These are phyloP conservation scores for Pouteria glomerata DNA, from an alignment of 148 eudicot genomes.

Conservation along the genomic window DNA sequence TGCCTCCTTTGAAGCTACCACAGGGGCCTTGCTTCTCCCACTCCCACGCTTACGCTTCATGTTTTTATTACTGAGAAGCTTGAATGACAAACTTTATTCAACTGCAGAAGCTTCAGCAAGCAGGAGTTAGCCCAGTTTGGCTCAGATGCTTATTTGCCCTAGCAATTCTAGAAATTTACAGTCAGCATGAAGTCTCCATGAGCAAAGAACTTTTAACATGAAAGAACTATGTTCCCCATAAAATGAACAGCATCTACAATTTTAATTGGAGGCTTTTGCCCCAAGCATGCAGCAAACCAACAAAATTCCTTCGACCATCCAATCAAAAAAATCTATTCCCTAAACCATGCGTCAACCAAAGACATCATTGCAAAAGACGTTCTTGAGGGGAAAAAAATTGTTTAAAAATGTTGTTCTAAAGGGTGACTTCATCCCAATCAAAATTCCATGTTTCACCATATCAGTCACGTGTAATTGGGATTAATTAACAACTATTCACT, in stretches of 20 bases:
- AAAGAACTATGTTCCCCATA: neutral
- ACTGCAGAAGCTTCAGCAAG: conserved; percentile 9
- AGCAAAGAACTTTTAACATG: no score
- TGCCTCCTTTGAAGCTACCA: conserved; percentile 14
- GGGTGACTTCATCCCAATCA: no score
- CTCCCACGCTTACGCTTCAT: conserved; percentile 58
- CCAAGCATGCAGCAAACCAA: no score
- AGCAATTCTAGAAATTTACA: neutral
- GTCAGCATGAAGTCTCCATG: neutral
- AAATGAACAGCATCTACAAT: neutral
- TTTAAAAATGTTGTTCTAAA: no score
- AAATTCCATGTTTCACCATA: no score
- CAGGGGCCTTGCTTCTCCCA: conserved; percentile 31
- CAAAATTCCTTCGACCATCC: no score
- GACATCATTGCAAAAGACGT: no score
- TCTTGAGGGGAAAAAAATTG: no score
- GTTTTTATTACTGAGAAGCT: neutral
- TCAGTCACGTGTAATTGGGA: no score
- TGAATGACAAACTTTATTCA: neutral
- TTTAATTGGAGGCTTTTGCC: neutral
- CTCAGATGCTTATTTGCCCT: conserved; percentile 5
- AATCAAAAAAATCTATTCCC: no score
- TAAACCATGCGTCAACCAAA: no score
- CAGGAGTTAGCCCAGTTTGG: neutral
- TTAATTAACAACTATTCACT: no score